phyloP scores from a whole-genome alignment of 2,329 filamentous ascomycete genomes.

The Trichoderma koningii region DNA sequence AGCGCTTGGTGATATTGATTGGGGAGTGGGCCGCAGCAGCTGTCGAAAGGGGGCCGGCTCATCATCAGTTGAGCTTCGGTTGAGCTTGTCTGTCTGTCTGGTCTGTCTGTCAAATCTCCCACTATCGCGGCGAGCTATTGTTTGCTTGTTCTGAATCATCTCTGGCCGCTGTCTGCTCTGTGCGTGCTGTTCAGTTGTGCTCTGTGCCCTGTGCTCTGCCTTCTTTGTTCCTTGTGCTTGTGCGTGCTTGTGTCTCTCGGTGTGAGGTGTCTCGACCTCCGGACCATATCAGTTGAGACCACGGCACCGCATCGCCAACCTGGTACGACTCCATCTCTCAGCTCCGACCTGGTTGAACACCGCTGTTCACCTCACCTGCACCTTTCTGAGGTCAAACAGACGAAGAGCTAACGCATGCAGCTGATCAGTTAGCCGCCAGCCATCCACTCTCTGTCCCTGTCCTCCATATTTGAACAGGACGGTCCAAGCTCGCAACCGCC shows the following conservation, averaged over 20 bases:
- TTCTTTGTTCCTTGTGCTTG: neutral
- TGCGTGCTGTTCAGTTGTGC: neutral
- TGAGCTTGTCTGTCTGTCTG: neutral
- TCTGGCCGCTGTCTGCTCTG: neutral
- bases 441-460: conserved; percentile 10
- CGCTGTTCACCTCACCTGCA: no score
- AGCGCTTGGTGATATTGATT: neutral
- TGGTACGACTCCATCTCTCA: no score
- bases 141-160: neutral
- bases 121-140: conserved; percentile 1
- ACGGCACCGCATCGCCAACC: no score
- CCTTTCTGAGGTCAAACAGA: neutral
- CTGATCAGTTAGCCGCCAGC: conserved; percentile 4
- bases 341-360: no score
- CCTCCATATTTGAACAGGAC: conserved; percentile 8
- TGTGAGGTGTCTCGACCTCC: neutral
- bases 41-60: conserved; percentile 17
- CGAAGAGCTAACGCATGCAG: conserved; percentile 17
- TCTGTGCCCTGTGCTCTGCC: neutral
- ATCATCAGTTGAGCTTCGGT: no score
- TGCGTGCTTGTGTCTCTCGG: neutral
- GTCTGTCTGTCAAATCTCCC: conserved; percentile 24
- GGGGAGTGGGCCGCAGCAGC: conserved; percentile 16
- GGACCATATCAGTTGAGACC: neutral
- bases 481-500: conserved; percentile 10